Conservation (phyloP, 176 grass and related monocot species). For the Phyllostachys edulis region DNA sequence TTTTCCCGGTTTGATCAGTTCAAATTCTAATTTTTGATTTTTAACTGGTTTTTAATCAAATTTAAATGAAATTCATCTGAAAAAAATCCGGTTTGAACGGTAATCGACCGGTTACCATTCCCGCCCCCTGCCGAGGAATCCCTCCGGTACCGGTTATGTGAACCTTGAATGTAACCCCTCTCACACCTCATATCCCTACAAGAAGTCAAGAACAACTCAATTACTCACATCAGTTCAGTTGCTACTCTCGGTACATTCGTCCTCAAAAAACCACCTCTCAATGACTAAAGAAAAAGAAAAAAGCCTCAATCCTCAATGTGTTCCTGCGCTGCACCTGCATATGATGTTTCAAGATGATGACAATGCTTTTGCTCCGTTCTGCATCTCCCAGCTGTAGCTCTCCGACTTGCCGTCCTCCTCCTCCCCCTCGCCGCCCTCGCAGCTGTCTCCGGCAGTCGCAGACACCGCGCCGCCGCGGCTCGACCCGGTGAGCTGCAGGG, state of each 20-base stretch:
- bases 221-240: slow-evolving; percentile 13
- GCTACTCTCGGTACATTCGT: not conserved
- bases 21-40: no score
- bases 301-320: slow-evolving; percentile 18
- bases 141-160: no score
- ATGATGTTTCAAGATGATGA: not conserved
- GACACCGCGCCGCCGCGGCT: slow-evolving; percentile 35
- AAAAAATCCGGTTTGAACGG: no score
- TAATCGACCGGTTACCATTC: no score
- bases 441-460: slow-evolving; percentile 56
- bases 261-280: slow-evolving; percentile 27
- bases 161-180: no score
- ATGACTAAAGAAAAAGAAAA: slow-evolving; percentile 28
- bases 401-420: slow-evolving; percentile 64
- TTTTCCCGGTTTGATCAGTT: no score
- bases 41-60: no score
- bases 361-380: not conserved
- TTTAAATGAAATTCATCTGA: no score
- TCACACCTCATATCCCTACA: slow-evolving; percentile 7
- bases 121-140: no score
- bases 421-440: slow-evolving; percentile 27
- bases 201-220: not conserved
- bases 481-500: slow-evolving; percentile 52
- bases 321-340: not conserved
- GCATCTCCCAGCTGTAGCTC: slow-evolving; percentile 59